Conservation (phyloP, 495 filamentous ascomycete species). For the Elasticomyces elasticus region DNA sequence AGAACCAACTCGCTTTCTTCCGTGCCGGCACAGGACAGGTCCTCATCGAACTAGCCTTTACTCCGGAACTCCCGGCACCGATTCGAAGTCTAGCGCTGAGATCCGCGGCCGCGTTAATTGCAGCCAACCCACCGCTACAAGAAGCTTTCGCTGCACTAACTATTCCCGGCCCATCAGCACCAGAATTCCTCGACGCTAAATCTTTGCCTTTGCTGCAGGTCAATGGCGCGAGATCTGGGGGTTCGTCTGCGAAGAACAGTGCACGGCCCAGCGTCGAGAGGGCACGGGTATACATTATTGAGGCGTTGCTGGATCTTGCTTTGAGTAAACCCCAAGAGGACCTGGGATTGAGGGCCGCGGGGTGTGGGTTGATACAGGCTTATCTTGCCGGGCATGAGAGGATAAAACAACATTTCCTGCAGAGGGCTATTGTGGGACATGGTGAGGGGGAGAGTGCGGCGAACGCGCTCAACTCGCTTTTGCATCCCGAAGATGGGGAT, state of each 20-base stretch:
- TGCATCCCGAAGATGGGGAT: slow-evolving; percentile 29
- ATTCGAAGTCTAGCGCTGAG: slow-evolving; percentile 12
- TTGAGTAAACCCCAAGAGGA: slow-evolving; percentile 58
- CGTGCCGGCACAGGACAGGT: slow-evolving; percentile 15
- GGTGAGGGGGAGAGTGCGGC: slow-evolving; percentile 67
- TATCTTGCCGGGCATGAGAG: slow-evolving; percentile 73
- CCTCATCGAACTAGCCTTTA: slow-evolving; percentile 17
- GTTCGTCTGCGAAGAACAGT: slow-evolving; percentile 2
- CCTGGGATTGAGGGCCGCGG: slow-evolving; percentile 73
- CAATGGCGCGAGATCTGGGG: slow-evolving; percentile 8
- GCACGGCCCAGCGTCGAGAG: slow-evolving; percentile 8
- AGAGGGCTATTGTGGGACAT: slow-evolving; percentile 82
- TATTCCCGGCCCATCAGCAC: background rate
- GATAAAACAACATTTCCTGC: slow-evolving; percentile 75
- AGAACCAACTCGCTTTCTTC: slow-evolving; percentile 72
- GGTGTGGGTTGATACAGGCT: slow-evolving; percentile 81
- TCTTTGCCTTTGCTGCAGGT: too few relatives aligned
- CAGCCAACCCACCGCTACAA: slow-evolving; percentile 12
- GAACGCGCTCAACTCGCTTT: slow-evolving; percentile 79
- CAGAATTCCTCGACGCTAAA: too few relatives aligned
- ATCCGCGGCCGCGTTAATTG: slow-evolving; percentile 10
- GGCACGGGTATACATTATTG: slow-evolving; percentile 60
- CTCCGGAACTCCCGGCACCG: background rate
- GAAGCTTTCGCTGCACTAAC: slow-evolving; percentile 14
- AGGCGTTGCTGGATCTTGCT: slow-evolving; percentile 80